Evolutionary conservation across 169 alveolate species (phyloP), one percentile per base, ranked within the genome.

Genomic region (Plasmodium reichenowi): DNA sequence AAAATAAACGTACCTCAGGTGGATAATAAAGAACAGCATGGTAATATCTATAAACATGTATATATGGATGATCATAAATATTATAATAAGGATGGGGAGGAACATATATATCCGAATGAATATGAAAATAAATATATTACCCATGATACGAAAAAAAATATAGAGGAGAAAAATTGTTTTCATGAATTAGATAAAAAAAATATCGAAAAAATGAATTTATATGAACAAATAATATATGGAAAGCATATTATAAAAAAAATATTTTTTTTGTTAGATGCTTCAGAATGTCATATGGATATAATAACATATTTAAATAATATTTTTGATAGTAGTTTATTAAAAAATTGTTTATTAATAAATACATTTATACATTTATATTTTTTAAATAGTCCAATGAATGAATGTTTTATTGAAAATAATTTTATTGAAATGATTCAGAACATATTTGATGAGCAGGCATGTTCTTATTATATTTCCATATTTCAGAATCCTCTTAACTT

Each of bases 401-500:
- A 58, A 47, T 7, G 68, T 10, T 8, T 78, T 10, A 10, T 10
- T 38, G 38, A 48, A 50, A 32, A 71, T 20, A 78, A 64, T 70
- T 64, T 83, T 6, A 26, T 62, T 48, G 74, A 83, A 13, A 1
- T 83, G 29, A 38, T 83, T 48, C 70, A 15, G 10, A 32, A 22
- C 22, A 20, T 83, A n/a, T 48, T 70, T 13, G 74, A 83, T 62
- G 85, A 83, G 7, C 74, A 71, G 3, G 56, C 71, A 13, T 32
- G 66, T 48, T 58, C 91, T 2, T 72, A 83, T 63, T 83, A 83
- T 56, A 83, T 83, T 26, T 83, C 91, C 15, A 52, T 83, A 3
- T 83, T 83, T 72, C 91, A 83, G 38, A 83, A 83, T 63, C 91
- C 91, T 15, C 0, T 83, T 10, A 83, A 83, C 45, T 83, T 83